Base-by-base conservation (phyloP, 2,329 filamentous ascomycete genomes). In the Diaporthe australafricana region DNA sequence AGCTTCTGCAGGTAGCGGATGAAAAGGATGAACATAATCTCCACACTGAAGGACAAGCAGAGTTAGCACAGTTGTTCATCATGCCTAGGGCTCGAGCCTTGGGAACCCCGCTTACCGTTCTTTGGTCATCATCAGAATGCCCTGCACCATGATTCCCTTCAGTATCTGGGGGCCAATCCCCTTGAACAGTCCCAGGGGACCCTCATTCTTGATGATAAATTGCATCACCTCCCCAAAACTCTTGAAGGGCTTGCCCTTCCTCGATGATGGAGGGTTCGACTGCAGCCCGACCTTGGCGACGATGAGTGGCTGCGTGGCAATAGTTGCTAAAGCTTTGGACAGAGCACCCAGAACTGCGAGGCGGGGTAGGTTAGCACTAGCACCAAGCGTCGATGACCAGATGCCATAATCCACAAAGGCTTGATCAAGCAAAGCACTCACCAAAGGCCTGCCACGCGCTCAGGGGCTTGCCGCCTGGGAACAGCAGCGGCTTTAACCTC, bases 111-210 rank as follows among this genome's bases (percentile, higher is more conserved):
- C 87, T 76, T 87, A 95, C 93, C 95, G 90, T 84, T 99, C 96
- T 84, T 99, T 99, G 60, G 95, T 96, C 95, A 98, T 99, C 96
- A 99, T 99, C 48, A 99, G 86, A 70, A 99, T 90, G 63, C 96
- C 96, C 80, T 99, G 96, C 2, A 99, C 96, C 62, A 99, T 81
- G 67, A 99, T 84, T 1, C 96, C 96, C 84, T 99, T 99, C 72
- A 95, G 83, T 66, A 99, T 93, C 82, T 99, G 96, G 3, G 96
- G 96, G 0, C 91, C 95, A 76, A 99, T 98, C 52, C 96, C 96
- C 85, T 99, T 99, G 87, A 98, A 99, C 1, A 99, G 87, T n/a
- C 93, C 93, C 16, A 92, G 78, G 0, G 89, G 81, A 4, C 96
- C 96, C 80, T 99, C 96, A 74, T 98, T 91, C 78, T 97, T 87